Base-by-base conservation (phyloP, 2,329 filamentous ascomycete genomes). In the Neonectria sp. region DNA sequence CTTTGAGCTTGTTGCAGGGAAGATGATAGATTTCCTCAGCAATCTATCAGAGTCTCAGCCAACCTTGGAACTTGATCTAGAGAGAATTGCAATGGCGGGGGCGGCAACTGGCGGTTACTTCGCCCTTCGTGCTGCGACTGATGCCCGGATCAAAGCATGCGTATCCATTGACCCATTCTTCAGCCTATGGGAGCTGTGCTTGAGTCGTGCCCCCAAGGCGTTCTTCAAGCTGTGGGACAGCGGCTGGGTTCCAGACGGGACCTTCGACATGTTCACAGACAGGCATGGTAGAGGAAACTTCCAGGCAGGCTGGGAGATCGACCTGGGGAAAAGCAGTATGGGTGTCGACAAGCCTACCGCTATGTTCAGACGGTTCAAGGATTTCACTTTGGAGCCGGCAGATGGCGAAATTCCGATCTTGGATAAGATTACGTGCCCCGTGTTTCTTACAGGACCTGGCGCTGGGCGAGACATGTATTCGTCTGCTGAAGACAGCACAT, bases 41-140 rank as follows among this genome's bases (percentile, higher is more conserved):
- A 55, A 63, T 9, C 27, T 29, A 29, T 29, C 27, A 29, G 37
- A 75, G 4, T 63, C 73, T 0, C 37, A 27, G 1, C 49, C 73
- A 6, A 70, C 75, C 0, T 72, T 73, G 0, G 66, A 79, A 1
- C 75, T 86, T 0, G 83, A 86, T 58, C 46, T 80, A 0, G 69
- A 75, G 2, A 71, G 74, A 9, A 73, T 86, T 17, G 80, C 80
- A 0, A 61, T 85, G 21, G 60, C 72, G 2, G 84, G 84, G 0
- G 76, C 79, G 0, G 80, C 80, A 2, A 75, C 85, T 68, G 84
- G 85, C 3, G 86, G 80, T 1, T 86, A 86, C 68, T 82, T 80
- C 55, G 82, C 84, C 1, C 76, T 87, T 7, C 81, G 86, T 0
- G 81, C 73, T 1, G 82, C 81, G 0, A 70, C 73, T 0, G 84